A percentile compares a stretch with the other conserved stretches of the same genome.
Conservation (phyloP, 73 alveolate species). For the Strombidium stylifer region DNA sequence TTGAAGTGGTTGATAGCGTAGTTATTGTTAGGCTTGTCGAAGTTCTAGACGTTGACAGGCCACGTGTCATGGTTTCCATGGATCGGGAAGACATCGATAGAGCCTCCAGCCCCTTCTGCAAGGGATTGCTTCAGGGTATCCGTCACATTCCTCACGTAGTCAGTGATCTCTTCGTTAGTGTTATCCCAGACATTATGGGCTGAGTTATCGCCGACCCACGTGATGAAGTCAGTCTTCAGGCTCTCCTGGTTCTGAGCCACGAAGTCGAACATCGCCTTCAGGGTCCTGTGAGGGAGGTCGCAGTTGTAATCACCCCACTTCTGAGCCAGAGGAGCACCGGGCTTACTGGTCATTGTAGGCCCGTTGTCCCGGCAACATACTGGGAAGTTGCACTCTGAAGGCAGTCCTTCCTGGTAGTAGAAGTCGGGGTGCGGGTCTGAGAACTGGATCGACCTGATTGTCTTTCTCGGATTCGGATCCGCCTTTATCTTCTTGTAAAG, state of each 20-base stretch:
- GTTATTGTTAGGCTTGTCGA: neutral
- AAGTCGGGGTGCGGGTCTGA: slow-evolving; percentile 81
- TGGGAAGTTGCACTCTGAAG: slow-evolving; percentile 64
- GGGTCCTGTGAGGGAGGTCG: slow-evolving; percentile 12
- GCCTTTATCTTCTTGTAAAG: neutral
- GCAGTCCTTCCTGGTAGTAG: slow-evolving; percentile 69
- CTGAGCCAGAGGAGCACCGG: slow-evolving; percentile 45
- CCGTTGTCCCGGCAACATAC: slow-evolving; percentile 77
- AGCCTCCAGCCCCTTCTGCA: neutral
- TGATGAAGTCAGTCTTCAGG: slow-evolving; percentile 68
- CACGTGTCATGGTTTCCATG: slow-evolving; percentile 39
- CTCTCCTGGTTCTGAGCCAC: too few relatives aligned
- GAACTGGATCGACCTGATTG: slow-evolving; percentile 63
- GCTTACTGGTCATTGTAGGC: slow-evolving; percentile 53
- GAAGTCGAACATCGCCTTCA: neutral
- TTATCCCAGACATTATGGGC: slow-evolving; percentile 64
- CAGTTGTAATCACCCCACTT: slow-evolving; percentile 33
- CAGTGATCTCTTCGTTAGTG: neutral
- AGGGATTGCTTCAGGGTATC: neutral
- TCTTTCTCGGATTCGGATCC: too few relatives aligned
- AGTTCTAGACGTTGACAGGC: slow-evolving; percentile 13
- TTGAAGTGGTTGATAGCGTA: neutral
- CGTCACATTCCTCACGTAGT: neutral
- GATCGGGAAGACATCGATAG: slow-evolving; percentile 15
- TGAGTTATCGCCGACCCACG: slow-evolving; percentile 88